phyloP scores from a whole-genome alignment of 1,284 basidiomycete genomes.

The Dichomitus squalens region DNA sequence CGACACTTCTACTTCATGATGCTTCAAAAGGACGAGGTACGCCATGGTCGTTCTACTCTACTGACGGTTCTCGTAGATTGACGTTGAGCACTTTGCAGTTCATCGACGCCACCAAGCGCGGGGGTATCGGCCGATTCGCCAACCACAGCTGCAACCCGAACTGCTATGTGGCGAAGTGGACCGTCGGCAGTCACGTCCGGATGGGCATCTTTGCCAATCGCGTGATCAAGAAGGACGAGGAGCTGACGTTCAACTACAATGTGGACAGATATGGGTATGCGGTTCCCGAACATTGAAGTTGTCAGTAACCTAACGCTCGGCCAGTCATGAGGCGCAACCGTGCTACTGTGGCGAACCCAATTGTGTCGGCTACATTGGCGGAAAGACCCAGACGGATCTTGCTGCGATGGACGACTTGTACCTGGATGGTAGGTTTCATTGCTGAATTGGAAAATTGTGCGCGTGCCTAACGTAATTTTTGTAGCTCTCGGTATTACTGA shows the following conservation, averaged over 20 bases:
- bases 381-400: constrained; percentile 98
- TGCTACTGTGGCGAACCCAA: constrained; percentile 97
- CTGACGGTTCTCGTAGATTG: neutral
- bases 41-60: constrained; percentile 26
- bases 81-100: constrained; percentile 54
- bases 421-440: constrained; percentile 78
- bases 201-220: constrained; percentile 99
- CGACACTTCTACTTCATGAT: constrained; percentile 99
- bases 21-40: constrained; percentile 95
- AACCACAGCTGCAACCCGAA: constrained; percentile 99
- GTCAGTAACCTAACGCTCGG: neutral
- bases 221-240: constrained; percentile 81
- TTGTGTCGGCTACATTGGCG: constrained; percentile 95
- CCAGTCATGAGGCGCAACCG: constrained; percentile 90
- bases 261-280: constrained; percentile 96
- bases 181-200: constrained; percentile 86
- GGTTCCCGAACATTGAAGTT: neutral
- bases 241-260: constrained; percentile 99
- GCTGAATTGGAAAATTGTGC: neutral
- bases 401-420: constrained; percentile 93
- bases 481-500: constrained; percentile 94
- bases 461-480: constrained; percentile 3
- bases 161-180: constrained; percentile 99
- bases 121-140: constrained; percentile 95
- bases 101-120: constrained; percentile 97